phyloP scores from a whole-genome alignment of 768 basidiomycete species.

The Phlebiopsis flavidoalba region DNA sequence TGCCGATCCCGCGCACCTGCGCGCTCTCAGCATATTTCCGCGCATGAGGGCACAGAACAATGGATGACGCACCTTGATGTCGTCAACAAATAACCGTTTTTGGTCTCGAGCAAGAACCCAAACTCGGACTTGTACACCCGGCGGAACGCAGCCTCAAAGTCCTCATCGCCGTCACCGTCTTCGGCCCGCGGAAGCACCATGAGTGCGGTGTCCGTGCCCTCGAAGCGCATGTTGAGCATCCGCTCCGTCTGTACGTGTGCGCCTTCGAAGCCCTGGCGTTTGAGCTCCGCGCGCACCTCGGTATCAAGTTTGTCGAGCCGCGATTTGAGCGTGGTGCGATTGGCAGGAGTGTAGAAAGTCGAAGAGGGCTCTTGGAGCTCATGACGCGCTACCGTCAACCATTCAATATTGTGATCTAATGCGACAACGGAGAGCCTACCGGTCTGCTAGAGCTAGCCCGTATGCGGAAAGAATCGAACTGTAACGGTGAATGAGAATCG shows the following conservation, averaged over 20 bases:
- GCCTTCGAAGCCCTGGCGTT: conserved; percentile 75
- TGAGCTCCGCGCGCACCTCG: conserved; percentile 62
- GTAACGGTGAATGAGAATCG: conserved; percentile 84
- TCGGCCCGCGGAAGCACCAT: conserved; percentile 65
- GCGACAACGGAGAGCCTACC: conserved; percentile 29
- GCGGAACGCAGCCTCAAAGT: conserved; percentile 79
- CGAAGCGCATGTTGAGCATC: conserved; percentile 89
- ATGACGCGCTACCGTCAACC: conserved; percentile 48
- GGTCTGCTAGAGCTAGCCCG: conserved; percentile 87
- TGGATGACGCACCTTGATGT: conserved; percentile 57
- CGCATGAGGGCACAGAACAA: not conserved
- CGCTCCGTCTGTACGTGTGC: conserved; percentile 70
- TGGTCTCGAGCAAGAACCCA: conserved; percentile 83
- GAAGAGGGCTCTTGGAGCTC: conserved; percentile 91
- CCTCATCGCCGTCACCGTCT: conserved; percentile 53
- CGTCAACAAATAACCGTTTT: conserved; percentile 85
- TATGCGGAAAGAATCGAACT: conserved; percentile 93
- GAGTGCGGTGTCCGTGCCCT: conserved; percentile 88
- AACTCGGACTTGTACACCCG: conserved; percentile 81
- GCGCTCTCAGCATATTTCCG: conserved; percentile 32
- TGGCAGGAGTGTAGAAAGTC: conserved; percentile 62
- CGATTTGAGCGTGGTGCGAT: conserved; percentile 45
- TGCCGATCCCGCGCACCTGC: conserved; percentile 74
- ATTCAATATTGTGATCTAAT: not conserved
- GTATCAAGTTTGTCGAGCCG: conserved; percentile 67